Evolutionary conservation across 2,329 filamentous ascomycete species (phyloP), one percentile per base, ranked within the genome.

Genomic region (Penicillium janthinellum): DNA sequence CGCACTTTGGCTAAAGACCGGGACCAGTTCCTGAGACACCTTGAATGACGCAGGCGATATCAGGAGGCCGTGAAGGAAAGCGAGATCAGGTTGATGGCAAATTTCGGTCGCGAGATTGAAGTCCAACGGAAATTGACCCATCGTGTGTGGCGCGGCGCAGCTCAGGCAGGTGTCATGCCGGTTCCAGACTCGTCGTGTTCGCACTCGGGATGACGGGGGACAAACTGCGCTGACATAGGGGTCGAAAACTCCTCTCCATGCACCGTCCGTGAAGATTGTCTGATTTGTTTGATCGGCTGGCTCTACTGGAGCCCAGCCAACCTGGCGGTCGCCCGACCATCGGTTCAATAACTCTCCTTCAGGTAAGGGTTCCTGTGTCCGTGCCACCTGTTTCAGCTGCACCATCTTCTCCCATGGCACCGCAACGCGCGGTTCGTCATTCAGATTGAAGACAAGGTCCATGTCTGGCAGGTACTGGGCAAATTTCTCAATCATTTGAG

Each of bases 11-110:
- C 90, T 90, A 75, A 95, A 95, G 11, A 95, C 79, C 0, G 91
- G 91, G 2, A 90, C 76, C 4, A 95, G 80, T 20, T 88, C 81
- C 61, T 86, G 83, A 1, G 88, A 83, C 0, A 87, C 84, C 51
- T 85, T 84, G 63, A 86, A 81, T 0, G 84, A 81, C 7, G 88
- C 84, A 0, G 88, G 84, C 0, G 84, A 86, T 42, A 90, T 81
- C 71, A 90, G 86, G 69, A 94, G 86, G 44, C 90, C 89, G 67
- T 94, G 90, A 1, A 94, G 80, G 61, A 88, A 82, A 31, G 86
- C 84, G 35, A 94, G 79, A 64, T 95, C 91, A 0, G 91, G 89
- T 69, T 95, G 91, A 60, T 89, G 84, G 71, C 91, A 96, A 31
- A 89, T 82, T 49, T 91, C 84, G 5, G 87, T 82, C 5, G 88